These are phyloP conservation scores for Ophiostoma himal-ulmi DNA, from an alignment of 2,329 filamentous ascomycete genomes.

Conservation along the genomic window DNA sequence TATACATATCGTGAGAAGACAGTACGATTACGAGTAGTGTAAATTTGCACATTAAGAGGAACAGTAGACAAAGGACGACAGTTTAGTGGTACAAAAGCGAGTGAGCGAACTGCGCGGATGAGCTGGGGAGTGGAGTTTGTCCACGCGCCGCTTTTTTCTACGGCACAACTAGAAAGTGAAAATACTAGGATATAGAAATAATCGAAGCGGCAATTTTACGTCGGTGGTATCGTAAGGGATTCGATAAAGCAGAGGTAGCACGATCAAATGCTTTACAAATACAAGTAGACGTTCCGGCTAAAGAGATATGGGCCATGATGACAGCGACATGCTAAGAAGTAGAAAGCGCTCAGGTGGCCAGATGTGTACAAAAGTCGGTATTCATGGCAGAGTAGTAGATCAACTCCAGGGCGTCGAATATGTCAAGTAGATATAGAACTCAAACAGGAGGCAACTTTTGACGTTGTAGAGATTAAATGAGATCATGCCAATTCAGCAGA, in stretches of 20 bases:
- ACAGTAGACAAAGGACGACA: neutral
- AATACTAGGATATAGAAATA: constrained; percentile 3
- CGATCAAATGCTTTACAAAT: neutral
- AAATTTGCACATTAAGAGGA: neutral
- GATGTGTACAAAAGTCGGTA: neutral
- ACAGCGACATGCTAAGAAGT: neutral
- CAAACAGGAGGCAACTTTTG: neutral
- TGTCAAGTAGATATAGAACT: neutral
- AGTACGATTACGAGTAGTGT: neutral
- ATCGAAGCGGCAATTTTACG: neutral
- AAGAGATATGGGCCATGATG: neutral
- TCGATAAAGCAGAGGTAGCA: neutral
- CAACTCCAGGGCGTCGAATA: neutral
- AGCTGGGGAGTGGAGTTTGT: neutral
- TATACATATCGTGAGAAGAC: neutral
- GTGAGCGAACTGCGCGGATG: neutral
- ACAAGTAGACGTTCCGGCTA: neutral
- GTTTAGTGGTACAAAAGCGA: neutral
- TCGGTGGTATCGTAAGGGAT: neutral
- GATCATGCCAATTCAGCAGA: neutral
- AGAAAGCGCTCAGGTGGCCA: neutral
- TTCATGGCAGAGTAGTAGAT: neutral
- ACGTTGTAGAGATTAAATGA: neutral
- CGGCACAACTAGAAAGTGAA: neutral
- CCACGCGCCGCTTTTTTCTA: neutral